Evolutionary conservation across 2,329 filamentous ascomycete genomes (phyloP).

Genomic region (Uncinocarpus reesii): DNA sequence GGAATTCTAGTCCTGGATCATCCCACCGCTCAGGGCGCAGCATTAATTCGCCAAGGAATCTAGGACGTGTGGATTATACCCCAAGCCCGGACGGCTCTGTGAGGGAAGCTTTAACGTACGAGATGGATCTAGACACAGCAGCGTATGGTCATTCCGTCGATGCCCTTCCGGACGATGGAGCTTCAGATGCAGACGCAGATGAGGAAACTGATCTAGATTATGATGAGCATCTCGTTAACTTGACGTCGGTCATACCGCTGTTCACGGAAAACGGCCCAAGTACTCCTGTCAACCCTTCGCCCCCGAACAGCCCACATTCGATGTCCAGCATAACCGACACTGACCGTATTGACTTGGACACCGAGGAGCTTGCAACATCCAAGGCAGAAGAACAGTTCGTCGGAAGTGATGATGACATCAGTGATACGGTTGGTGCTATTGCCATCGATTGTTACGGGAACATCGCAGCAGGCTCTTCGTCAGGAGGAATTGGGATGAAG

Average conservation of each 20-base stretch:
- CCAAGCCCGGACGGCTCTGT: constrained; percentile 8
- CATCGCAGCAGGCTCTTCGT: constrained; percentile 91
- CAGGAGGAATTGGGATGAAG: constrained; percentile 97
- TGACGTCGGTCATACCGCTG: neutral
- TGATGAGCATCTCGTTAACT: neutral
- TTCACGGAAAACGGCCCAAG: neutral
- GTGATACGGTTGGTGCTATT: constrained; percentile 92
- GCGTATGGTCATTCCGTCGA: neutral
- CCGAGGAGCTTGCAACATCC: neutral
- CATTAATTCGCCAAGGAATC: constrained; percentile 7
- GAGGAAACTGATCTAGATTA: neutral
- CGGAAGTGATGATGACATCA: constrained; percentile 52
- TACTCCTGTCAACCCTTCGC: neutral
- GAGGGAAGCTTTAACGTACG: neutral
- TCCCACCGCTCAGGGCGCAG: constrained; percentile 5
- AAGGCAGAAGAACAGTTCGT: neutral
- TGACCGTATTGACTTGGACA: no score
- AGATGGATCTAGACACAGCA: constrained; percentile 2
- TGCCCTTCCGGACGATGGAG: neutral
- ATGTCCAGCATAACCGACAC: neutral
- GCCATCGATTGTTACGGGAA: constrained; percentile 76
- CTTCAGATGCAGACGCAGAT: constrained; percentile 1
- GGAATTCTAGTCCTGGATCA: neutral
- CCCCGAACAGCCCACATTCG: neutral
- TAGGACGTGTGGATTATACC: neutral